Evolutionary conservation across 768 basidiomycete species (phyloP), one percentile per base, ranked within the genome.

Genomic region (Galerina marginata): DNA sequence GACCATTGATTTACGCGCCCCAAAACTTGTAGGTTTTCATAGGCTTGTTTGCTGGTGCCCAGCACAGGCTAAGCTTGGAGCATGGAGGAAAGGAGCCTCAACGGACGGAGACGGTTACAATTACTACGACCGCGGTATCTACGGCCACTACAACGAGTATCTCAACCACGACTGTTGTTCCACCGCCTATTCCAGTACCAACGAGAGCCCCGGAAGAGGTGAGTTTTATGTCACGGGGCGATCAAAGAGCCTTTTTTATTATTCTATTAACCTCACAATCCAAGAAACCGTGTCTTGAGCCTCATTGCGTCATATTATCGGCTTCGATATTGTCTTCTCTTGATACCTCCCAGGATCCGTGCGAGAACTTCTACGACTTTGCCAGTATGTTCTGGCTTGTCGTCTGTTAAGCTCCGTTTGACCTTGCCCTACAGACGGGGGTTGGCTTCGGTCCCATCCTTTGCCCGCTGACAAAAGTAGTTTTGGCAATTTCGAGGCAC

Each of bases 361-460:
- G 97, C 74, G 92, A 98, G 65, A 90, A 95, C 74, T 97, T 98
- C 73, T 98, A 95, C 70, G 85, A 90, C 63, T 99, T 88, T 75
- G 87, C 95, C 9, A 96, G 95, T 96, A 69, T 68, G 93, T 87
- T 57, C 20, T 44, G 9, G 15, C 14, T 38, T 29, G 14, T 40
- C n/a, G 11, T 44, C 26, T 50, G 16, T 23, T 60, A 11, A n/a
- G 52, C 25, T 55, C 6, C 12, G 37, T 12, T 39, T 65, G 26
- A 56, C 45, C 38, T 23, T 54, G 40, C 52, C 60, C 47, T 45
- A 20, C 59, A 96, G 93, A 90, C 69, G 93, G 93, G 15, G 95
- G 95, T 11, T 99, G 96, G 96, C 80, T 91, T 16, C 84, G 83
- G 43, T 75, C 79, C 0, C 88, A 99, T 71, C 91, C 93, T 36